Base-by-base conservation (phyloP, 2,329 filamentous ascomycete species). In the Alternaria sp. region DNA sequence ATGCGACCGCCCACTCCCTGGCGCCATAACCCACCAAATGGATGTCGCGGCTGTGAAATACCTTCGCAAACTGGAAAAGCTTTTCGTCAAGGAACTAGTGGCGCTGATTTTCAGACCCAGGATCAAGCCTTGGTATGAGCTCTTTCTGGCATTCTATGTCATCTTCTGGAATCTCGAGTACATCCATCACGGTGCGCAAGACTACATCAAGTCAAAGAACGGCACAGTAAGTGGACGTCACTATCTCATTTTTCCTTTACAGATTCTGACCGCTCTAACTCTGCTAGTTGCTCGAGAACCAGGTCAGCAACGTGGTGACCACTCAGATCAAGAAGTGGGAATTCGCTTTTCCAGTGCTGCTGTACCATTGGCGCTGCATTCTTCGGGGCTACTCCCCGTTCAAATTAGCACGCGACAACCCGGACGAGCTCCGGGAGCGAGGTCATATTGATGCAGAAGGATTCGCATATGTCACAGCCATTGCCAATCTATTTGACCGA, bases 81-180 rank as follows among this genome's bases (percentile, higher is more conserved):
- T 69, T 1, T 76, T 73, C 49, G 65, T 74, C 10, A 79, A 79
- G 55, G 67, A 74, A 50, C 62, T 79, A 11, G 66, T 67, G 9
- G 59, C 68, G 13, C 59, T 68, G n/a, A 76, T 79, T 21, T 78
- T 78, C 67, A 73, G 73, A 28, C 67, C 72, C 4, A 73, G 70
- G 28, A 75, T 77, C 62, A 79, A 79, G 47, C 77, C 77, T 2
- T 80, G 77, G 77, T 79, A 79, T 45, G 77, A 79, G 47, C 59
- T 80, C 12, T 78, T 77, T 52, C 47, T 80, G 47, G 69, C 76
- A 6, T 74, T 79, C 13, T 79, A 77, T 57, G 72, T 80, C 15
- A 67, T 79, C 11, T 72, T 78, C 47, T 79, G 71, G 71, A 79
- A 79, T 47, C 72, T 80, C 10, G 75, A 78, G 23, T 80, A 78